Base-by-base conservation (phyloP, 352 stramenopile species). In the Pythium graminicola region DNA sequence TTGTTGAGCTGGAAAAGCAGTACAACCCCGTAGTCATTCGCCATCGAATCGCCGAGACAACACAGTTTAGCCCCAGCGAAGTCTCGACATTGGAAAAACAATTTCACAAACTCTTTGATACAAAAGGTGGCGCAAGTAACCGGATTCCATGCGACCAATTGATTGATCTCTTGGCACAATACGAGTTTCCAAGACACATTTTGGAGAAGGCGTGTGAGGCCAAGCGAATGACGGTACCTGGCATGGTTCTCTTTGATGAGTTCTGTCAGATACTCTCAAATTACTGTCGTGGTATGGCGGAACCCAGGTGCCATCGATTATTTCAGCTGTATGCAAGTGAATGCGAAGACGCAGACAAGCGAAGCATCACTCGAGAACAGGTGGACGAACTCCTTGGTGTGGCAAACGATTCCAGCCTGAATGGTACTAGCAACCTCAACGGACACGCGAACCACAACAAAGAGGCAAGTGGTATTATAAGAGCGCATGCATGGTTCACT, bases 21-120 rank as follows among this genome's bases (percentile, higher is more conserved):
- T 94, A 92, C 54, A 92, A 90, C 33, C 79, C 81, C 0, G 76
- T 90, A 0, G 73, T 79, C 14, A 86, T 94, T n/a, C 68, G 83
- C 14, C 75, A 88, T 47, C 68, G 79, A 19, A 92, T 94, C 23
- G 72, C 76, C 4, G 73, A 85, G 26, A 62, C 73, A 6, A 91
- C 83, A n/a, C 22, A 72, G 6, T 89, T 94, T 31, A 80, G 79
- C 0, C 52, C 81, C 7, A 82, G 67, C 29, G 83, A 94, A 58
- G 78, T 94, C 3, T 77, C 79, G 14, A 61, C 62, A 20, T 52
- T 94, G 22, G 83, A 94, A 59, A 72, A 82, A 19, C 82, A 91
- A 45, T 92, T 92, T 57, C 70, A 86, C 43, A 72, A 74, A 36
- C 66, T 87, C 20, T 86, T 93, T 33, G 77, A 88, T 36, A 73